phyloP scores from a whole-genome alignment of 306 rosid species.

The Astragalus glycyphyllos region DNA sequence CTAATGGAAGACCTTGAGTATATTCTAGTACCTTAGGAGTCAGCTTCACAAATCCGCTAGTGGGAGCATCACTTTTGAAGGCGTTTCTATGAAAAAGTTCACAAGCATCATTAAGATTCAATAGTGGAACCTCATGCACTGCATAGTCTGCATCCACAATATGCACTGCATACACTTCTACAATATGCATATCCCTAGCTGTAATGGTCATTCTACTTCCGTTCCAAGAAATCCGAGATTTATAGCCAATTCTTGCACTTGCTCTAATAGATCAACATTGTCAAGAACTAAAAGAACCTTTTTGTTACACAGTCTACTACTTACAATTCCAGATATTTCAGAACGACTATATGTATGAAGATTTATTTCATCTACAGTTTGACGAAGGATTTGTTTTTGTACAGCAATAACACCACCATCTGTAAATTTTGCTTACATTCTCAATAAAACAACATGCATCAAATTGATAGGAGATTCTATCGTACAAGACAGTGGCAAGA shows the following conservation, averaged over 20 bases:
- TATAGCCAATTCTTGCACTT: constrained; percentile 14
- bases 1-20: constrained; percentile 26
- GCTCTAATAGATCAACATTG: constrained; percentile 25
- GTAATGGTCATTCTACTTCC: constrained; percentile 39
- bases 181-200: constrained; percentile 24
- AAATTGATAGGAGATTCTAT: constrained; percentile 37
- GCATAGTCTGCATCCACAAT: no score
- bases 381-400: constrained; percentile 23
- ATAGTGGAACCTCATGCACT: neutral
- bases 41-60: neutral
- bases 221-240: neutral
- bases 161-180: neutral
- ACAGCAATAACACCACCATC: constrained; percentile 20
- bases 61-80: constrained; percentile 21
- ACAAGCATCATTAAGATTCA: constrained; percentile 6
- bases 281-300: constrained; percentile 38
- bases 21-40: constrained; percentile 1
- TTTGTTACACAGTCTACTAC: neutral
- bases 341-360: neutral
- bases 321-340: constrained; percentile 18
- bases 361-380: neutral
- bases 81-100: constrained; percentile 25
- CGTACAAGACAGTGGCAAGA: constrained; percentile 16
- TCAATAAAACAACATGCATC: constrained; percentile 26
- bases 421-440: constrained; percentile 15